Evolutionary conservation across 805 yeast species (phyloP), one percentile per base, ranked within the genome.

Genomic region (Kluyveromyces aestuarii): DNA sequence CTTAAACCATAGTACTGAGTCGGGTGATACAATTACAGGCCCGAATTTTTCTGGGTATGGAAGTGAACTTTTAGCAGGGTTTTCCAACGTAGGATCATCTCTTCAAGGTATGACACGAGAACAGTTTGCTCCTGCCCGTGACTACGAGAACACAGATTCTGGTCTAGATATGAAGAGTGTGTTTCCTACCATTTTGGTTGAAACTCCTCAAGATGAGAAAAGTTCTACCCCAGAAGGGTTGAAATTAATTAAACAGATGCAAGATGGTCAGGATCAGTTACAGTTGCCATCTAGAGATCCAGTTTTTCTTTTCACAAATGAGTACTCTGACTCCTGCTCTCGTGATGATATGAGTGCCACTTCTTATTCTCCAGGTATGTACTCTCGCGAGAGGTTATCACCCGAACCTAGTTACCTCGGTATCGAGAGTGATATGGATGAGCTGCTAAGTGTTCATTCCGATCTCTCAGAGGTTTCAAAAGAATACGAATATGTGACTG

Each of bases 361-460:
- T 6, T 33, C 45, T 16, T 18, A 43, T 27, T 43, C 59, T 11
- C 62, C 63, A 10, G 53, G 51, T 37, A 37, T 59, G 33, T 41
- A 52, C 18, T 55, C 51, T 16, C 61, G 59, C 38, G 48, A 57
- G 27, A 57, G 62, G 4, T 47, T 57, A 8, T 63, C 67, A 2
- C 67, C 68, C 2, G 56, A 59, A n/a, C 21, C 45, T 11, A 38
- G 39, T n/a, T 43, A 43, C 27, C 45, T 43, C 9, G 46, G 43
- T 21, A 19, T 35, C n/a, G 64, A 61, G 37, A 59, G 53, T 6
- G 64, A 63, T 40, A 48, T 57, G 37, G 67, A 62, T 44, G 68
- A 64, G 45, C 40, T 59, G 10, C 38, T 59, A 43, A 61, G 66
- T 52, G 59, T 64, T 8, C 55, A 59, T 37, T 62, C 67, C 2